These are phyloP conservation scores for Cryptococcus sp. DNA, from an alignment of 1,284 basidiomycete genomes.

Conservation along the genomic window DNA sequence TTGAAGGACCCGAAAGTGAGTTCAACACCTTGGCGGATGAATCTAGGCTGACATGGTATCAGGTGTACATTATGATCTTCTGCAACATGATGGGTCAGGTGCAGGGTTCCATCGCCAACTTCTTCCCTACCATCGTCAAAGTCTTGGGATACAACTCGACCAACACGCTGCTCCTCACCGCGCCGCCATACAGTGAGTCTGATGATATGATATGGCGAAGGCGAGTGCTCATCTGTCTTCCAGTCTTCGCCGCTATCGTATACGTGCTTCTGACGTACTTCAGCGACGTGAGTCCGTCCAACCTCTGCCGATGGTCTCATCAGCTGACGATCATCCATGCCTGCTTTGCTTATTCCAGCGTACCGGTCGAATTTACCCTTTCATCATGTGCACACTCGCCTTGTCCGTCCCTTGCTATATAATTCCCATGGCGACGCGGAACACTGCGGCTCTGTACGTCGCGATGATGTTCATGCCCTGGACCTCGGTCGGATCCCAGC, in stretches of 20 bases:
- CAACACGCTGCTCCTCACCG: conserved; percentile 49
- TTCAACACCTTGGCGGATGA: not conserved
- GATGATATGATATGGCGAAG: too few relatives aligned
- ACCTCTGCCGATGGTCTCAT: not conserved
- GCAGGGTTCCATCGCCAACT: conserved; percentile 33
- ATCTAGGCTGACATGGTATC: not conserved
- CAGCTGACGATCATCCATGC: not conserved
- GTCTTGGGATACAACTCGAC: conserved; percentile 43
- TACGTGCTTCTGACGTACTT: conserved; percentile 29
- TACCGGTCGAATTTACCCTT: conserved; percentile 19
- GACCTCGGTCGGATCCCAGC: conserved; percentile 31
- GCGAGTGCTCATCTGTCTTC: too few relatives aligned
- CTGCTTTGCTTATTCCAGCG: not conserved
- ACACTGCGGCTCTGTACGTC: conserved; percentile 38
- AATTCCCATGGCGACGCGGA: conserved; percentile 35
- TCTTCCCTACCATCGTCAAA: conserved; percentile 44
- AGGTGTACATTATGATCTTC: conserved; percentile 30
- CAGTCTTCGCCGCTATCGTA: conserved; percentile 23
- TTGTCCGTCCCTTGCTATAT: conserved; percentile 31
- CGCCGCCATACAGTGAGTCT: conserved; percentile 42
- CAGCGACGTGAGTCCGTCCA: conserved; percentile 25
- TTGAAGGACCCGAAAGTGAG: conserved; percentile 35
- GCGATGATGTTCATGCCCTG: conserved; percentile 44
- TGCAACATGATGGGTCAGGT: conserved; percentile 30
- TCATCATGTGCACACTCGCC: conserved; percentile 27